Evolutionary conservation across 2,329 filamentous ascomycete genomes (phyloP).

Genomic region (Aspergillus melleus): DNA sequence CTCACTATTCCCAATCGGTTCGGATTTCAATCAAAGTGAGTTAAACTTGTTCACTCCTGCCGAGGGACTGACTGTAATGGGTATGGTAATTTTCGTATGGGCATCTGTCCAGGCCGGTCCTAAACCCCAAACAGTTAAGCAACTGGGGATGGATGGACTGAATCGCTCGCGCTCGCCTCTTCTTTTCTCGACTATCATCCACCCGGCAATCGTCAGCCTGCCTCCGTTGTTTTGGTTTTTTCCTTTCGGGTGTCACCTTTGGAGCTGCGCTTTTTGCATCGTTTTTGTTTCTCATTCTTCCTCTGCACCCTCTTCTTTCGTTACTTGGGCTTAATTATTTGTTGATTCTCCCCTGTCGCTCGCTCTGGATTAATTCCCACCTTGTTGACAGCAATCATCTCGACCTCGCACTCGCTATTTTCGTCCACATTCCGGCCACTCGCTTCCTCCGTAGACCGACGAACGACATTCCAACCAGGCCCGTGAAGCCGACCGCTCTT

Average conservation of each 20-base stretch:
- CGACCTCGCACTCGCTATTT: slow-evolving; percentile 17
- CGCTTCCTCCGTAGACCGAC: slow-evolving; percentile 9
- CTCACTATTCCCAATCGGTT: background rate
- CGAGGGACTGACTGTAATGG: background rate
- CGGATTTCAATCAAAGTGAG: background rate
- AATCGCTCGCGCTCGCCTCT: background rate
- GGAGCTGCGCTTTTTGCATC: background rate
- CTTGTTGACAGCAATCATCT: slow-evolving; percentile 7
- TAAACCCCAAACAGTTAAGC: slow-evolving; percentile 12
- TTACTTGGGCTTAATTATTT: background rate
- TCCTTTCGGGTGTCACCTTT: background rate
- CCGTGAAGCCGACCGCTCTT: background rate
- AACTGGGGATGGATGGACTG: background rate
- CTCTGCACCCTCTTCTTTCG: background rate
- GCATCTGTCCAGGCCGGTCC: background rate
- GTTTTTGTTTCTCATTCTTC: background rate
- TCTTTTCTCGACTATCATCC: slow-evolving; percentile 9
- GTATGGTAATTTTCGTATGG: slow-evolving; percentile 16
- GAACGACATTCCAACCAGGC: background rate
- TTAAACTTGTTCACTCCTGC: no score
- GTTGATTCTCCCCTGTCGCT: background rate
- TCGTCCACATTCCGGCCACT: slow-evolving; percentile 13
- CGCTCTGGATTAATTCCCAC: slow-evolving; percentile 3
- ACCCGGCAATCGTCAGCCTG: slow-evolving; percentile 3
- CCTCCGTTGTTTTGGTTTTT: slow-evolving; percentile 6